A percentile compares a stretch with the other conserved stretches of the same genome.
Conservation (phyloP, 371 early-diverging fungal genomes). For the Circinella umbellata region DNA sequence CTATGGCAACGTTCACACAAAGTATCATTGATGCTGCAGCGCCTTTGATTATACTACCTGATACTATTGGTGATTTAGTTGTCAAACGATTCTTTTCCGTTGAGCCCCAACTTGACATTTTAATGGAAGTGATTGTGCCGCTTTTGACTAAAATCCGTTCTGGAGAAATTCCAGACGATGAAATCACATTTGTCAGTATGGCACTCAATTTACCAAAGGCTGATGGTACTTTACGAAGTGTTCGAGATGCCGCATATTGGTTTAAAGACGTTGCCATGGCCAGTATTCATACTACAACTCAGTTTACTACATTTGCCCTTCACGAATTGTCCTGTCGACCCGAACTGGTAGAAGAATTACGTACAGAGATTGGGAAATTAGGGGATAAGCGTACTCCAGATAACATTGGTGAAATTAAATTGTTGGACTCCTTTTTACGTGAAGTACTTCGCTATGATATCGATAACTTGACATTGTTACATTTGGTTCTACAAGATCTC, state of each 20-base stretch:
- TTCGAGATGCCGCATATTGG: constrained; percentile 32
- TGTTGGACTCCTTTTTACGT: constrained; percentile 56
- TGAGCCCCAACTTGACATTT: constrained; percentile 35
- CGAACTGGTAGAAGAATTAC: constrained; percentile 25
- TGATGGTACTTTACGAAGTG: constrained; percentile 27
- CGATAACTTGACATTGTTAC: constrained; percentile 34
- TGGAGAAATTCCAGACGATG: constrained; percentile 17
- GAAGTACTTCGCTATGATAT: constrained; percentile 45
- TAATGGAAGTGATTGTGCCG: constrained; percentile 35
- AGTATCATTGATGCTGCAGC: constrained; percentile 36
- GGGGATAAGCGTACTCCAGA: constrained; percentile 23
- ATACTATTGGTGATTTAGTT: constrained; percentile 30
- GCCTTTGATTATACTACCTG: constrained; percentile 22
- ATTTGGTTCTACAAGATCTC: constrained; percentile 36
- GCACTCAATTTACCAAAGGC: constrained; percentile 25
- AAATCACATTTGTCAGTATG: constrained; percentile 32
- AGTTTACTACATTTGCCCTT: constrained; percentile 31
- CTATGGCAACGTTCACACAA: constrained; percentile 36
- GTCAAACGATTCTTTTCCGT: constrained; percentile 33
- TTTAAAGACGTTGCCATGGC: constrained; percentile 39
- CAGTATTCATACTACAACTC: constrained; percentile 46
- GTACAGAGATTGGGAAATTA: constrained; percentile 24
- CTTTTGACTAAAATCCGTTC: constrained; percentile 19
- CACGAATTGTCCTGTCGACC: constrained; percentile 42
- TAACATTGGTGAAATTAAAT: constrained; percentile 30